These are phyloP conservation scores for Kurtzmaniella quercitrusa DNA, from an alignment of 1,139 yeast species.

Conservation along the genomic window DNA sequence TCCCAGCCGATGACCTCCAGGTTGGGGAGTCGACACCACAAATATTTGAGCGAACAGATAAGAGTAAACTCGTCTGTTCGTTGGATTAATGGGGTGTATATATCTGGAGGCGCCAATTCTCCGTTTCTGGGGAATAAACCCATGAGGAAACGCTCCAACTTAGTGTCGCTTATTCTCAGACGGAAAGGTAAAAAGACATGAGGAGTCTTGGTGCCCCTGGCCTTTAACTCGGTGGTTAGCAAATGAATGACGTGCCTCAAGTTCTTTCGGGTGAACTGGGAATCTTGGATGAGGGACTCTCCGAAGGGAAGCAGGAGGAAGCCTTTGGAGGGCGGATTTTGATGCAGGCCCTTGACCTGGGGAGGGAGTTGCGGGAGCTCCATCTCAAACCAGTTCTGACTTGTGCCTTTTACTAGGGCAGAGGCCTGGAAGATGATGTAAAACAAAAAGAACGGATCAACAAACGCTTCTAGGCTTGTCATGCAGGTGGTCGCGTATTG, in stretches of 20 bases:
- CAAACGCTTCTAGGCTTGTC: neutral
- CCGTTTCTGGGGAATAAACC: slow-evolving; percentile 49
- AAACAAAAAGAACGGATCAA: neutral
- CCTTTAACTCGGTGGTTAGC: slow-evolving; percentile 62
- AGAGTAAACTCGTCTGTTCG: slow-evolving; percentile 62
- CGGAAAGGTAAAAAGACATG: slow-evolving; percentile 67
- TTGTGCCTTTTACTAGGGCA: neutral
- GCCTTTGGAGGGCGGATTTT: neutral
- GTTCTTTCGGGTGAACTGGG: slow-evolving; percentile 57
- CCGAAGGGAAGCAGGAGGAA: slow-evolving; percentile 1
- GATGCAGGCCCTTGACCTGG: slow-evolving; percentile 8
- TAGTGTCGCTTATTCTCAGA: slow-evolving; percentile 56
- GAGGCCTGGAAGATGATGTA: neutral
- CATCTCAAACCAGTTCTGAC: slow-evolving; percentile 9
- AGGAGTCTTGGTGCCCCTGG: slow-evolving; percentile 54
- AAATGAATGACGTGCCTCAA: slow-evolving; percentile 60
- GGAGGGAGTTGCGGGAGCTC: slow-evolving; percentile 27
- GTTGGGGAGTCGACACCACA: slow-evolving; percentile 83
- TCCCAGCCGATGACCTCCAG: slow-evolving; percentile 85
- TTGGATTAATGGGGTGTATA: slow-evolving; percentile 32
- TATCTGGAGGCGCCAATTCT: slow-evolving; percentile 30
- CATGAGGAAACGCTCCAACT: slow-evolving; percentile 49
- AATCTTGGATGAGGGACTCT: slow-evolving; percentile 16
- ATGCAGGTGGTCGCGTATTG: slow-evolving; percentile 1
- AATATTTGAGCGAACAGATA: slow-evolving; percentile 68